Base-by-base conservation (phyloP, 2,329 filamentous ascomycete genomes). In the Huntiella bhutanensis region DNA sequence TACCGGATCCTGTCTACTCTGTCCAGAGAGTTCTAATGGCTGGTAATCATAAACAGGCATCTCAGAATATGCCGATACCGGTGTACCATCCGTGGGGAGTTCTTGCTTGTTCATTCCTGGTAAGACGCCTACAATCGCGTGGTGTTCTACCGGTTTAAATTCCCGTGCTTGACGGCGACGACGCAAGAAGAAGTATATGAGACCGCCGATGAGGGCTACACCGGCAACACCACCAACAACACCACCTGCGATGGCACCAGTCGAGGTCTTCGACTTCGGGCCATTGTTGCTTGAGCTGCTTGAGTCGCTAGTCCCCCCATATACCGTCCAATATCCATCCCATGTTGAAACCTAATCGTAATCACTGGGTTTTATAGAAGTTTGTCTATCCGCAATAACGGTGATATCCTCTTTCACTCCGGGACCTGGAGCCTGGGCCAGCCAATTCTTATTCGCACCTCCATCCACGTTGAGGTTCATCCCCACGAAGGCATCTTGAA, bases 41-140 rank as follows among this genome's bases (percentile, higher is more conserved):
- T 28, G 22, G 5, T 28, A 28, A 2, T 1, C 8, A 6, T 28
- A 5, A 2, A 3, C 7, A 28, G 22, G 22, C 3, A 10, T 28
- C 22, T 10, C 6, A 4, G 7, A 2, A 28, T 10, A 28, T 28
- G 6, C 7, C 3, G 22, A 10, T 28, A 28, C 22, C 22, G 6
- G 22, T 3, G 22, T 7, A 6, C 8, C 7, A 28, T 7, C 22
- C 22, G 8, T 6, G 5, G 22, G 3, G 5, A 28, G 22, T 28
- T 28, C 22, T 28, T 28, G 7, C 6, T 7, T 7, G 3, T 28
- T 28, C 22, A 2, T 28, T 28, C 8, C 22, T 10, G 22, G 7
- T 28, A 6, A 91, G 45, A 75, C 74, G 55, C 78, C 85, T 54
- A 86, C 79, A 33, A 81, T 81, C 33, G 79, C 79, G 54, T 86